These are phyloP conservation scores for Cryptococcus sp. DNA, from an alignment of 1,284 basidiomycete genomes.

Conservation along the genomic window DNA sequence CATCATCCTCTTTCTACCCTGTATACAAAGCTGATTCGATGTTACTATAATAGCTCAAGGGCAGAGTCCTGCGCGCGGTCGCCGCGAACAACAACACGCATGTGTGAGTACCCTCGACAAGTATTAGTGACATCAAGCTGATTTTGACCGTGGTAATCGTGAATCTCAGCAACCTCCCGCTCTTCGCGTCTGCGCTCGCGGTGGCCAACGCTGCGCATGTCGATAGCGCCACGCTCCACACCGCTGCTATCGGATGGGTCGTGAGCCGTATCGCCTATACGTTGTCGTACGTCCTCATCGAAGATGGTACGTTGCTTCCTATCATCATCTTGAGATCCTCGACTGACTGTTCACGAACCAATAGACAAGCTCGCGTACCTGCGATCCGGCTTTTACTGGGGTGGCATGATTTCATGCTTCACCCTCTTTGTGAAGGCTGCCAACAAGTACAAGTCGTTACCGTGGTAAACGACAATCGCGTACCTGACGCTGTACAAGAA, in stretches of 20 bases:
- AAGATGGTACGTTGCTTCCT: constrained; percentile 17
- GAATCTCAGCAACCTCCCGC: constrained; percentile 11
- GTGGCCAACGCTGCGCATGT: constrained; percentile 27
- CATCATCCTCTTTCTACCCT: background rate
- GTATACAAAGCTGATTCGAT: background rate
- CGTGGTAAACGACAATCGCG: constrained; percentile 6
- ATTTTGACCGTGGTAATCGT: background rate
- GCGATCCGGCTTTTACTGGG: constrained; percentile 13
- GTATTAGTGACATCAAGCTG: too few species aligned
- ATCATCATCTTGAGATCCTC: too few species aligned
- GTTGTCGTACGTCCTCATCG: constrained; percentile 24
- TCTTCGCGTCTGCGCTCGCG: constrained; percentile 25
- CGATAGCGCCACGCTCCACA: constrained; percentile 16
- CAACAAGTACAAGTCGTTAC: constrained; percentile 9
- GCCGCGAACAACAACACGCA: constrained; percentile 26
- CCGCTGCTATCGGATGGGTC: constrained; percentile 17
- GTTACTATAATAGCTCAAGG: background rate
- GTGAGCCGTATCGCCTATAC: constrained; percentile 18
- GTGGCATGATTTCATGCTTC: constrained; percentile 11
- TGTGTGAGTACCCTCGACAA: constrained; percentile 5
- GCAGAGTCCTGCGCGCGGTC: constrained; percentile 18
- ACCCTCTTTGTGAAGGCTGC: constrained; percentile 21
- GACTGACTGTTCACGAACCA: background rate
- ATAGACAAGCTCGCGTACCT: constrained; percentile 9
- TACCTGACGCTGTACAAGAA: too few species aligned